phyloP scores from a whole-genome alignment of 2,329 filamentous ascomycete genomes.

The Penicillium sp. region DNA sequence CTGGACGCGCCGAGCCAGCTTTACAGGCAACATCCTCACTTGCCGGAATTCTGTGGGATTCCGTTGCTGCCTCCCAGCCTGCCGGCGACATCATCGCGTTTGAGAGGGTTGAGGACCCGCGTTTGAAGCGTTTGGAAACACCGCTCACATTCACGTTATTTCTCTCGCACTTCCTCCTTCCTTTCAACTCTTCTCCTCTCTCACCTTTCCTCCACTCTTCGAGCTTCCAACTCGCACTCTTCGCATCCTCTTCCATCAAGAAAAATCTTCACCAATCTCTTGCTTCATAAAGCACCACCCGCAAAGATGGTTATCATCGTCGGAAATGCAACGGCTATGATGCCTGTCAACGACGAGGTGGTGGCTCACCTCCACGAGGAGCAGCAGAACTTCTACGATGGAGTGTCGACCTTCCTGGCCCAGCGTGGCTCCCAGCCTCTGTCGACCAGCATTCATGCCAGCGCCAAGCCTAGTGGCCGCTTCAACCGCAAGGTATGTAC shows the following conservation, averaged over 20 bases:
- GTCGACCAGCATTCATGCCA: neutral
- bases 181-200: too few relatives aligned
- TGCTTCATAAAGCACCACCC: neutral
- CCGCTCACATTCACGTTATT: too few relatives aligned
- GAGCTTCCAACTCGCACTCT: too few relatives aligned
- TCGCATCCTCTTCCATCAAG: too few relatives aligned
- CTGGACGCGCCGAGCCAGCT: too few relatives aligned
- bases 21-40: too few relatives aligned
- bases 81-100: too few relatives aligned
- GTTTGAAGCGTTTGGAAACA: neutral
- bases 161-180: too few relatives aligned
- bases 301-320: neutral
- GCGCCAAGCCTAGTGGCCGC: neutral
- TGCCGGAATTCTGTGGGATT: too few relatives aligned
- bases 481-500: neutral
- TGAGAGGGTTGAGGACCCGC: too few relatives aligned
- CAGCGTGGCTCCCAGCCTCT: neutral
- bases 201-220: too few relatives aligned
- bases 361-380: neutral
- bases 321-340: neutral
- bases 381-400: neutral
- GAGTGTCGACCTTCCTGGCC: neutral
- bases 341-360: neutral
- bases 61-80: too few relatives aligned
- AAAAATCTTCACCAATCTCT: neutral